Evolutionary conservation across 441 rosid genomes (phyloP).

Genomic region (Theobroma grandiflorum): DNA sequence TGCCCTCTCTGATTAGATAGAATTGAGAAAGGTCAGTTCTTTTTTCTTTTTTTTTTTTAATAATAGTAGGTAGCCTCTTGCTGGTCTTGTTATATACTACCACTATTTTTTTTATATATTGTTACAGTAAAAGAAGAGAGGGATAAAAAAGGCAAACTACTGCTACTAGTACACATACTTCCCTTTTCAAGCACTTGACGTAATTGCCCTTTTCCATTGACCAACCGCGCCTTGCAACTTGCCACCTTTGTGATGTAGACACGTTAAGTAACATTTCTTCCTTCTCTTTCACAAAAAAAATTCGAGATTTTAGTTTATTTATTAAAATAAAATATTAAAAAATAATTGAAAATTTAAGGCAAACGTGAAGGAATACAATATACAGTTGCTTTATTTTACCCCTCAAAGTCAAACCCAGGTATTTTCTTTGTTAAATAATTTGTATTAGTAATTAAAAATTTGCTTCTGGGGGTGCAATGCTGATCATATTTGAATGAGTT

Average conservation of each 20-base stretch:
- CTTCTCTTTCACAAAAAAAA: no score
- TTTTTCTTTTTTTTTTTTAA: background rate
- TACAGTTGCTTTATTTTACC: no score
- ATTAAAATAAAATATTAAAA: no score
- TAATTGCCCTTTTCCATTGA: slow-evolving; percentile 17
- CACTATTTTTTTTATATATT: background rate
- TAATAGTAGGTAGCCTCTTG: slow-evolving; percentile 17
- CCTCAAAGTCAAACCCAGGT: no score
- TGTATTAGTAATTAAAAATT: no score
- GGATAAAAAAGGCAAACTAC: slow-evolving; percentile 19
- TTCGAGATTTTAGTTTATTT: no score
- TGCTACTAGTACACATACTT: no score
- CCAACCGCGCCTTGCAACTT: background rate
- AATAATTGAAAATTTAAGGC: no score
- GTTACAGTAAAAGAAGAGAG: background rate
- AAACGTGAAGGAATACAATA: no score
- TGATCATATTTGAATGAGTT: no score
- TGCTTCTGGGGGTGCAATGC: no score
- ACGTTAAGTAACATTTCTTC: background rate
- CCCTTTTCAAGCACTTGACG: background rate
- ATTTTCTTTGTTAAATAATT: no score
- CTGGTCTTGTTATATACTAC: background rate
- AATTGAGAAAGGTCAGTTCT: slow-evolving; percentile 12
- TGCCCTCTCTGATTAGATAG: background rate
- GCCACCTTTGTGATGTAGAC: background rate